A percentile compares a stretch with the other conserved stretches of the same genome.
phyloP scores from a whole-genome alignment of 2,329 filamentous ascomycete species.

The Trichoderma koningiopsis region DNA sequence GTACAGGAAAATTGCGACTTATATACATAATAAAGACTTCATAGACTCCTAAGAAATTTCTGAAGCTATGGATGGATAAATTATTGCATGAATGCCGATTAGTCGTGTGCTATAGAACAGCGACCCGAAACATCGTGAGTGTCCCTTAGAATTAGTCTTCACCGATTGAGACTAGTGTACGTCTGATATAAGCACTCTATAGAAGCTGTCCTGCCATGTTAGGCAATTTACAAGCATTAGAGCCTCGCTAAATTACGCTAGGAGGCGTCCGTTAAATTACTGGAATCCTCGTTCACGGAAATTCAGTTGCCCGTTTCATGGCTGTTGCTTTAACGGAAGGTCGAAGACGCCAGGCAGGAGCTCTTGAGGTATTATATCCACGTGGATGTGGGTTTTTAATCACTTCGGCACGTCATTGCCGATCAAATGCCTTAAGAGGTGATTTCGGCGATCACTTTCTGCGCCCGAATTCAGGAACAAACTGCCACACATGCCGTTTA shows the following conservation, averaged over 20 bases:
- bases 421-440: background rate
- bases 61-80: background rate
- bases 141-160: background rate
- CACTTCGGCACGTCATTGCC: slow-evolving; percentile 2
- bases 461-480: background rate
- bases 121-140: slow-evolving; percentile 1
- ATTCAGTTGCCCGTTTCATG: background rate
- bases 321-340: background rate
- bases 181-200: slow-evolving; percentile 22
- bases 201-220: slow-evolving; percentile 4
- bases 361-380: too few species aligned
- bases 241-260: background rate
- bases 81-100: background rate
- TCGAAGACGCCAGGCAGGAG: background rate
- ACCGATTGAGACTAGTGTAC: background rate
- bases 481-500: background rate
- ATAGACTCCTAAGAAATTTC: background rate
- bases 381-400: background rate
- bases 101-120: background rate
- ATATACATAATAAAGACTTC: background rate
- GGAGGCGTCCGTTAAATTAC: slow-evolving; percentile 9
- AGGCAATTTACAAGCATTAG: background rate
- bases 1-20: background rate
- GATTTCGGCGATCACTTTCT: background rate
- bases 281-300: background rate